Base-by-base conservation (phyloP, 495 filamentous ascomycete genomes). In the Oidiodendron maius region DNA sequence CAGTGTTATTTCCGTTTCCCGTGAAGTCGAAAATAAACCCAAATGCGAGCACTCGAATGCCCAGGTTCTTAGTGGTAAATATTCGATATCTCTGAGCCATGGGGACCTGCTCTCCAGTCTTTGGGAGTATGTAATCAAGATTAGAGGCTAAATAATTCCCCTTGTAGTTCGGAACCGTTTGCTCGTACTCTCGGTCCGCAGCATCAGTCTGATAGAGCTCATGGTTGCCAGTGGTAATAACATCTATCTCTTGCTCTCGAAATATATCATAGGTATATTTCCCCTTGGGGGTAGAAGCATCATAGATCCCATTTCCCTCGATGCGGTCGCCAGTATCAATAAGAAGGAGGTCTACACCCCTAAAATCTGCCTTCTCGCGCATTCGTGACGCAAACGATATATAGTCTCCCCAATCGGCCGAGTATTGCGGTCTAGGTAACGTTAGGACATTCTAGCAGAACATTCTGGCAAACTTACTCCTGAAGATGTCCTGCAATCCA, bases 381-480 rank as follows among this genome's bases (percentile, higher is more conserved):
- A 98, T 80, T 56, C 88, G 89, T 25, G 81, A 67, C 17, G 90
- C 80, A 59, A 98, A 95, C 9, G 93, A 97, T 55, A 97, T 77
- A 66, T 97, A 98, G 68, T 98, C 93, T 28, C 93, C 93, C 86
- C 93, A 96, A 63, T 97, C 93, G 30, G 89, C 94, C 13, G 89
- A 91, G 63, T 87, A 98, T 21, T 89, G 89, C 1, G 89, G 71
- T 67, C 84, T 88, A 57, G 22, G 21, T 41, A 10, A 37, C 13
- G 35, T 52, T 42, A 55, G 48, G 10, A n/a, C 32, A 35, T 23
- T 22, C 16, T 35, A 4, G 8, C 2, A 21, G 4, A 34, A 3
- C 20, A 35, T 26, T 12, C 12, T 20, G 15, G 23, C 4, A 30
- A 28, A 40, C 70, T 52, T 71, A 86, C 81, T 98, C 93, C 68